These are phyloP conservation scores for Yamadazyma olivae DNA, from an alignment of 805 yeast genomes.

Conservation along the genomic window DNA sequence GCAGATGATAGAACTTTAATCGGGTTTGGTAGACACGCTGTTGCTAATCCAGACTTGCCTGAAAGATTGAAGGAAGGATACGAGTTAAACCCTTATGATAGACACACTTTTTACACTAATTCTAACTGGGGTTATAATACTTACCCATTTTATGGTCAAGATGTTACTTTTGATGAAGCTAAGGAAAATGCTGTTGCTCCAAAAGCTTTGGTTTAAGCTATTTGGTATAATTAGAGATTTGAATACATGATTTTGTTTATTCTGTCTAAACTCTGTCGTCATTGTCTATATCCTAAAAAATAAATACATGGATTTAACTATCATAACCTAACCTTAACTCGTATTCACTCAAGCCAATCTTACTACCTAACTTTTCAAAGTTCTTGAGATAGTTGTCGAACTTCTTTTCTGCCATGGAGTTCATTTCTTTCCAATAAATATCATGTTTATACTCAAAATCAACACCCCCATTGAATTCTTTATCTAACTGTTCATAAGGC, in stretches of 20 bases:
- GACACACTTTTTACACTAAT: constrained; percentile 37
- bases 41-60: constrained; percentile 46
- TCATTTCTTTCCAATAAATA: constrained; percentile 51
- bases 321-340: constrained; percentile 39
- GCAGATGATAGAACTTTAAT: constrained; percentile 38
- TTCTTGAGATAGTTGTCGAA: constrained; percentile 30
- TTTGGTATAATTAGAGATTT: too few relatives aligned
- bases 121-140: constrained; percentile 22
- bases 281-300: too few relatives aligned
- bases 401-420: constrained; percentile 38
- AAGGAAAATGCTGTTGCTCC: constrained; percentile 10
- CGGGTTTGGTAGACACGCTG: constrained; percentile 38
- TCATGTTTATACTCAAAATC: constrained; percentile 54
- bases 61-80: constrained; percentile 31
- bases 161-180: constrained; percentile 9
- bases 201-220: constrained; percentile 7
- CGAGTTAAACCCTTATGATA: constrained; percentile 24
- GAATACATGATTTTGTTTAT: too few relatives aligned
- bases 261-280: too few relatives aligned
- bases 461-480: constrained; percentile 45
- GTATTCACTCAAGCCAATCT: constrained; percentile 53
- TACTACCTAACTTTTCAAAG: constrained; percentile 43
- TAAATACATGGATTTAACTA: too few relatives aligned
- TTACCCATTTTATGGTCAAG: constrained; percentile 14
- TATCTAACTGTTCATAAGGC: constrained; percentile 50